A percentile compares a stretch with the other conserved stretches of the same genome.
phyloP scores from a whole-genome alignment of 1,284 basidiomycete genomes.

The Cryptococcus hybrid region DNA sequence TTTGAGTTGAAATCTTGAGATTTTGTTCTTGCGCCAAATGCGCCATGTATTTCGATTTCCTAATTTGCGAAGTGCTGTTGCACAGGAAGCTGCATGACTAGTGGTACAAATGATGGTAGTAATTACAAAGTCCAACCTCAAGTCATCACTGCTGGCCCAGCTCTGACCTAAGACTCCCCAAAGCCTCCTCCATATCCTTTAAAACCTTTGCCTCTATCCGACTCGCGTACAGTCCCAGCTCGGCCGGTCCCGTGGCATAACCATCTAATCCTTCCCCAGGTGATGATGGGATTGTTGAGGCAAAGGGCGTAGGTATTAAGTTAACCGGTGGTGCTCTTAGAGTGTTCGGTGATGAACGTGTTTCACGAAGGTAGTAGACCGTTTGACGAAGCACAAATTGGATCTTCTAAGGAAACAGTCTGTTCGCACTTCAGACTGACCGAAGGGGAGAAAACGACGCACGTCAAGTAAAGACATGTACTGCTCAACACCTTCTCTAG shows the following conservation, averaged over 20 bases:
- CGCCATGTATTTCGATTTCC: slow-evolving; percentile 5
- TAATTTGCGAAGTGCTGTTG: background rate
- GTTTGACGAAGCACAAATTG: slow-evolving; percentile 47
- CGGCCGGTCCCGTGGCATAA: slow-evolving; percentile 11
- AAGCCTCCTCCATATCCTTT: slow-evolving; percentile 25
- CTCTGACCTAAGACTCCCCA: slow-evolving; percentile 7
- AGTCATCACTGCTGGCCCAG: background rate
- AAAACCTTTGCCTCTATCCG: slow-evolving; percentile 35
- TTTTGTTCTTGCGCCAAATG: background rate
- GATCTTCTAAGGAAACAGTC: slow-evolving; percentile 34
- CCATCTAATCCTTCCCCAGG: background rate
- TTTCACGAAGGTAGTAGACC: slow-evolving; percentile 42
- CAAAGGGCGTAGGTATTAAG: slow-evolving; percentile 38
- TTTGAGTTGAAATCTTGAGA: background rate
- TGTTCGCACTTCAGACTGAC: background rate
- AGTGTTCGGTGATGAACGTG: slow-evolving; percentile 27
- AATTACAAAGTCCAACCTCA: background rate
- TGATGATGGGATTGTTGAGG: slow-evolving; percentile 19
- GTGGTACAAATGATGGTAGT: background rate
- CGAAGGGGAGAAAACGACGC: slow-evolving; percentile 11
- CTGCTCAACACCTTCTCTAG: slow-evolving; percentile 30
- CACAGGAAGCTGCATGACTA: background rate
- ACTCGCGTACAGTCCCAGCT: slow-evolving; percentile 41
- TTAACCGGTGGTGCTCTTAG: slow-evolving; percentile 29
- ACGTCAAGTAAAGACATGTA: slow-evolving; percentile 44